Percentiles rank a stretch among this genome's conserved stretches.
These are phyloP conservation scores for Polygonum maritimum DNA, from an alignment of 148 eudicot genomes.

Conservation along the genomic window DNA sequence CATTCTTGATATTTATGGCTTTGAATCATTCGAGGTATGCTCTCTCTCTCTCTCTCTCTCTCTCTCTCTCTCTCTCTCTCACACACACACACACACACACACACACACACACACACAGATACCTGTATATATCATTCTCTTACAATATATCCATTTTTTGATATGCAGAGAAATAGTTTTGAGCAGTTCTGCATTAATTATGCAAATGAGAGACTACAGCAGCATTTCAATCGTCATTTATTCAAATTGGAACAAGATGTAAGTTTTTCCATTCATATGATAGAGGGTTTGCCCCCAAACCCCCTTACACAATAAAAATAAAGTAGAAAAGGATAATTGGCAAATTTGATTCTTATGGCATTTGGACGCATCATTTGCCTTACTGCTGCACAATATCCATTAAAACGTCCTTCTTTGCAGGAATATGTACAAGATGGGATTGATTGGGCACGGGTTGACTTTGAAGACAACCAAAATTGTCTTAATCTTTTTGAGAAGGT, in stretches of 20 bases:
- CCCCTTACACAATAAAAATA: background rate
- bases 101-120: too few species aligned
- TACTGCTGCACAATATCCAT: background rate
- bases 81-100: too few species aligned
- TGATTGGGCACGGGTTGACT: slow-evolving; percentile 94
- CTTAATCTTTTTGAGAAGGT: slow-evolving; percentile 95
- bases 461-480: slow-evolving; percentile 96
- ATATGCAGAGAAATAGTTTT: slow-evolving; percentile 75
- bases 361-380: background rate
- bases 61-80: background rate
- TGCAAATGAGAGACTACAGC: slow-evolving; percentile 97
- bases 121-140: background rate
- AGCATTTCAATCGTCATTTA: slow-evolving; percentile 91
- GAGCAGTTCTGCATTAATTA: slow-evolving; percentile 98
- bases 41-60: slow-evolving; percentile 4
- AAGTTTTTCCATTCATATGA: background rate
- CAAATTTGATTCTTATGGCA: background rate
- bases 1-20: slow-evolving; percentile 98
- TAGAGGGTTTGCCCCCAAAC: background rate
- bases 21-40: slow-evolving; percentile 91
- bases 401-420: slow-evolving; percentile 19
- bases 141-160: slow-evolving; percentile 8
- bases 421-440: slow-evolving; percentile 97
- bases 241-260: slow-evolving; percentile 98
- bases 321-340: background rate